Conservation (phyloP, 2,329 filamentous ascomycete species). For the Cordyceps javanica region DNA sequence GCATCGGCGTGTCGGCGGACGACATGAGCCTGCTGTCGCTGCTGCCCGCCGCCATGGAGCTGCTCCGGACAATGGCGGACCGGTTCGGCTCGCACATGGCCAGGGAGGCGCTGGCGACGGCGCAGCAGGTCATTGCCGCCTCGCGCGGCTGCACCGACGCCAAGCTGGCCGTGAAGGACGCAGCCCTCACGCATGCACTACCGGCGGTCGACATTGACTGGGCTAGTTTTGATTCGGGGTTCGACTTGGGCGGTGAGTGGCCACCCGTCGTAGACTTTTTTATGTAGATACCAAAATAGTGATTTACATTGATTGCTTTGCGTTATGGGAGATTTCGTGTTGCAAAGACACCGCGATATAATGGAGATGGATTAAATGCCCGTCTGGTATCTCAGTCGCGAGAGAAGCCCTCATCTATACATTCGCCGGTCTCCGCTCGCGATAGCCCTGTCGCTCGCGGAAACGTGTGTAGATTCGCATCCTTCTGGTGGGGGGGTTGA, state of each 20-base stretch:
- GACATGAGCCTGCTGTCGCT: slow-evolving; percentile 4
- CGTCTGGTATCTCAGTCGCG: too few relatives aligned
- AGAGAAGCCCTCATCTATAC: too few relatives aligned
- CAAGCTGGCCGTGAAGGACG: slow-evolving; percentile 4
- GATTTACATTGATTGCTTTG: too few relatives aligned
- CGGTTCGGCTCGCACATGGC: slow-evolving; percentile 15
- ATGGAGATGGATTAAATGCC: too few relatives aligned
- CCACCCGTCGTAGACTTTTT: slow-evolving; percentile 1
- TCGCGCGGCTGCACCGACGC: not conserved
- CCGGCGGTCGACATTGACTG: not conserved
- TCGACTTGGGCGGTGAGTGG: slow-evolving; percentile 1
- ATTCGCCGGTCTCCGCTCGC: too few relatives aligned
- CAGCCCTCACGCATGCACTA: slow-evolving; percentile 2
- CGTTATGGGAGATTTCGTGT: too few relatives aligned
- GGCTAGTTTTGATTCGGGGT: not conserved
- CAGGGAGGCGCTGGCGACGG: slow-evolving; percentile 14
- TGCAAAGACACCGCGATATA: too few relatives aligned
- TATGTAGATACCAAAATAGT: not conserved
- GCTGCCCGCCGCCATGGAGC: slow-evolving; percentile 12
- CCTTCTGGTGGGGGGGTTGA: too few relatives aligned
- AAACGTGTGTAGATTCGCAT: too few relatives aligned
- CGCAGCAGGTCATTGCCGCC: slow-evolving; percentile 4
- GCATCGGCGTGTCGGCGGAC: slow-evolving; percentile 12
- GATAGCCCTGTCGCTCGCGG: too few relatives aligned
- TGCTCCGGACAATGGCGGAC: slow-evolving; percentile 8